Conservation (phyloP, 2,329 filamentous ascomycete genomes). For the Aspergillus flavus region DNA sequence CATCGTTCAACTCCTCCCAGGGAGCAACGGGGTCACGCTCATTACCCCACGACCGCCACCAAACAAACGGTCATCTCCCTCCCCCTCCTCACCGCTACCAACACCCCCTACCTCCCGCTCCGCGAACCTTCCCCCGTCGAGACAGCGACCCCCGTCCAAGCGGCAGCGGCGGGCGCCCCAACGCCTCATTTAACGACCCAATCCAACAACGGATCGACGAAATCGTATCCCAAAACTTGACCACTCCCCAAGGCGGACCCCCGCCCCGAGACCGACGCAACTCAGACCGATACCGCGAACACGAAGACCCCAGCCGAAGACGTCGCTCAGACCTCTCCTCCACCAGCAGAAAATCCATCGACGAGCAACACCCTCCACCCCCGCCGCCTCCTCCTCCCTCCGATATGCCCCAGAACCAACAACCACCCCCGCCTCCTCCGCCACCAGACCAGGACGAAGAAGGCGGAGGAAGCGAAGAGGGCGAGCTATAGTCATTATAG, state of each 20-base stretch:
- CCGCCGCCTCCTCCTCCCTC: constrained; percentile 9
- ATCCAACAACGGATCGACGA: constrained; percentile 42
- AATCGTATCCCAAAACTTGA: constrained; percentile 34
- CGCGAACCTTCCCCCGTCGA: constrained; percentile 20
- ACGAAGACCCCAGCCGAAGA: constrained; percentile 19
- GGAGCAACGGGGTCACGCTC: constrained; percentile 7
- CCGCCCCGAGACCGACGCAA: constrained; percentile 10
- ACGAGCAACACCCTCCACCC: constrained; percentile 14
- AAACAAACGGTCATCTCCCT: constrained; percentile 21
- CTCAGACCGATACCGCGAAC: constrained; percentile 22
- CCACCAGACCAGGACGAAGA: constrained; percentile 26
- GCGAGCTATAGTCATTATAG: constrained; percentile 35
- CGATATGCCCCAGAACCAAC: constrained; percentile 9
- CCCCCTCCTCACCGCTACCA: constrained; percentile 22
- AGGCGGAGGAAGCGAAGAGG: constrained; percentile 47
- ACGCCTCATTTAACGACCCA: constrained; percentile 32
- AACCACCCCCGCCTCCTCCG: constrained; percentile 11
- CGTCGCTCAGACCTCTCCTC: constrained; percentile 15
- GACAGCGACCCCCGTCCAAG: constrained; percentile 17
- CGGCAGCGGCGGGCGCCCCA: constrained; percentile 7
- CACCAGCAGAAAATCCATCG: constrained; percentile 6
- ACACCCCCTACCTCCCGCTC: constrained; percentile 23
- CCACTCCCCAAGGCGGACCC: constrained; percentile 10
- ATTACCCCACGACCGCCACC: constrained; percentile 16
- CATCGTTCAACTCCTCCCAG: constrained; percentile 13